Evolutionary conservation across 192 early-diverging fungal genomes (phyloP).

Genomic region (Oehlia diaphana): DNA sequence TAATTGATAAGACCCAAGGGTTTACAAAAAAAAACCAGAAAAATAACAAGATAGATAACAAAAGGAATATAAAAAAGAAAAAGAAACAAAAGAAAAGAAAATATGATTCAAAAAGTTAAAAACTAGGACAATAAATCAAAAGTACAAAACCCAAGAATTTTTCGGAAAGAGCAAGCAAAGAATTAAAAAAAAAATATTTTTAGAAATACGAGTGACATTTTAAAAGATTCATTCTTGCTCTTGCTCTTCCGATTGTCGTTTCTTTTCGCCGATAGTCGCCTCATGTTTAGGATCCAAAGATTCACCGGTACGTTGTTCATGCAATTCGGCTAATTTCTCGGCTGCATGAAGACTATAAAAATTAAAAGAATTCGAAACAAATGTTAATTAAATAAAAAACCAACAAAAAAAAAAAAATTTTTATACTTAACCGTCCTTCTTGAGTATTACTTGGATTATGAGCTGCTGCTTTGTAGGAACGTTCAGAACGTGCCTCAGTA

Average conservation of each 20-base stretch:
- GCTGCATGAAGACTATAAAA: not conserved
- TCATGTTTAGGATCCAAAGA: not conserved
- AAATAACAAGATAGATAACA: no score
- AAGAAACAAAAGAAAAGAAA: no score
- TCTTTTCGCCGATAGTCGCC: not conserved
- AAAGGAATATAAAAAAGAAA: no score
- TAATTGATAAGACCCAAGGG: no score
- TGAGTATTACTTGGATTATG: not conserved
- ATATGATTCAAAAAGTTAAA: no score
- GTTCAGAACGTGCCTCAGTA: not conserved
- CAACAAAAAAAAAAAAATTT: not conserved
- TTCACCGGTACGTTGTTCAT: slow-evolving; percentile 13
- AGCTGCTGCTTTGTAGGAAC: not conserved
- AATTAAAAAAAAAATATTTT: no score
- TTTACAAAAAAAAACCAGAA: no score
- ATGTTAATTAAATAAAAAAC: not conserved
- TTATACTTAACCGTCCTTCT: not conserved
- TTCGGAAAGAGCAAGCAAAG: no score
- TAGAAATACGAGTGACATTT: no score
- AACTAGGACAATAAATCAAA: no score
- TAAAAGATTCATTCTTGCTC: no score
- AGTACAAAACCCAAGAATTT: no score
- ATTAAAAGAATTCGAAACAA: not conserved
- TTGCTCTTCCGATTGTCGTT: not conserved
- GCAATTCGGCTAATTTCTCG: slow-evolving; percentile 11